Conservation (phyloP, 2,329 filamentous ascomycete genomes). For the Xylaria sp. region DNA sequence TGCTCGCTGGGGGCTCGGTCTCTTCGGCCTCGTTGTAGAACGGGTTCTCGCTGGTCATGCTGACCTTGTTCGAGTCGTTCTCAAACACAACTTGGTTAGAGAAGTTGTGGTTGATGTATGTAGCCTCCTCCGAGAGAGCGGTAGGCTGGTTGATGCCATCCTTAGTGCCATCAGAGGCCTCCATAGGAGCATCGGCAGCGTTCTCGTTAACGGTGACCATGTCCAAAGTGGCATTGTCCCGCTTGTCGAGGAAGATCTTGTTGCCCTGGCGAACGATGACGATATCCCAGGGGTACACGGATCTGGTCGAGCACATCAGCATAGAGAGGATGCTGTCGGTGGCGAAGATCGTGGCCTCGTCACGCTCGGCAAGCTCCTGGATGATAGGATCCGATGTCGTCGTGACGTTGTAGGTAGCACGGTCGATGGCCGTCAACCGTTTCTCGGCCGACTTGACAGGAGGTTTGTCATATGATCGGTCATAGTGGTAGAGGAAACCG, state of each 20-base stretch:
- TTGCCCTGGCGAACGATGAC: slow-evolving; percentile 87
- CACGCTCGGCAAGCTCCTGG: slow-evolving; percentile 91
- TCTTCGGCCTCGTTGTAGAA: slow-evolving; percentile 96
- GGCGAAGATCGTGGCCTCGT: slow-evolving; percentile 94
- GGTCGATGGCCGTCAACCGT: slow-evolving; percentile 83
- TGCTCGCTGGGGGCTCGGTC: slow-evolving; percentile 87
- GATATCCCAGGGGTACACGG: slow-evolving; percentile 97
- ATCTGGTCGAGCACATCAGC: slow-evolving; percentile 97
- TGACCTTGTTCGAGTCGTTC: slow-evolving; percentile 68
- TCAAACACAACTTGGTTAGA: slow-evolving; percentile 91
- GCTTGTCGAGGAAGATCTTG: slow-evolving; percentile 99
- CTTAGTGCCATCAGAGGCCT: slow-evolving; percentile 86
- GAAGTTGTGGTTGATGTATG: slow-evolving; percentile 99
- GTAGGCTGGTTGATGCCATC: slow-evolving; percentile 91
- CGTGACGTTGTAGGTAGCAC: slow-evolving; percentile 96
- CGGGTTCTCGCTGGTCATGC: slow-evolving; percentile 85
- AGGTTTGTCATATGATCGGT: slow-evolving; percentile 89
- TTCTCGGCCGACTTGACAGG: slow-evolving; percentile 84
- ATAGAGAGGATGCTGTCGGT: slow-evolving; percentile 97
- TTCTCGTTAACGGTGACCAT: slow-evolving; percentile 99
- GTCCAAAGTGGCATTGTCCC: slow-evolving; percentile 87
- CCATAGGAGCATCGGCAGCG: slow-evolving; percentile 87
- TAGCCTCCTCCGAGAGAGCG: slow-evolving; percentile 91
- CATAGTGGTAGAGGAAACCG: slow-evolving; percentile 98
- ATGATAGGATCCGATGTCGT: slow-evolving; percentile 95